These are phyloP conservation scores for Fagopyrum esculentum DNA, from an alignment of 148 eudicot species.

Conservation along the genomic window DNA sequence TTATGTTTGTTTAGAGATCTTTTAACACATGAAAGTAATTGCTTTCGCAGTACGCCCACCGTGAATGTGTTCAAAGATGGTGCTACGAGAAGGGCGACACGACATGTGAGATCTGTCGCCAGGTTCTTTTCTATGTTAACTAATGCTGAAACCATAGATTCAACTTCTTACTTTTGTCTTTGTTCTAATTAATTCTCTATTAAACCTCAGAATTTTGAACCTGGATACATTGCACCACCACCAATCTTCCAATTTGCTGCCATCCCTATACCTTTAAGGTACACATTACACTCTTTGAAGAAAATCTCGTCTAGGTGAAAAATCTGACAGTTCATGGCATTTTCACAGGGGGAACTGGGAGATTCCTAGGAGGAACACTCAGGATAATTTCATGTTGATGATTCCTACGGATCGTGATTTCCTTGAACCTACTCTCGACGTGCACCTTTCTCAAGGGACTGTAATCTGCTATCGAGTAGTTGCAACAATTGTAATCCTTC, in stretches of 20 bases:
- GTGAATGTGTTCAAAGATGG: slow-evolving; percentile 78
- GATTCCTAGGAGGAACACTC: slow-evolving; percentile 32
- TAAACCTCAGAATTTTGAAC: slow-evolving; percentile 42
- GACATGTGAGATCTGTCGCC: slow-evolving; percentile 67
- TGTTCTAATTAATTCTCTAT: background rate
- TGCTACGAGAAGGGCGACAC: slow-evolving; percentile 81
- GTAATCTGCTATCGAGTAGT: slow-evolving; percentile 55
- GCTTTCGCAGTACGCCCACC: slow-evolving; percentile 69
- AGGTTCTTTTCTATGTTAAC: slow-evolving; percentile 31
- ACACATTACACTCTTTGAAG: background rate
- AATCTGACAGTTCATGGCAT: slow-evolving; percentile 7
- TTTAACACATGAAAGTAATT: background rate
- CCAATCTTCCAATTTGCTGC: slow-evolving; percentile 40
- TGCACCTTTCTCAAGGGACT: slow-evolving; percentile 42
- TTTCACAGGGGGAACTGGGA: slow-evolving; percentile 66
- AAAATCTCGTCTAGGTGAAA: background rate
- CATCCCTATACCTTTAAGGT: slow-evolving; percentile 56
- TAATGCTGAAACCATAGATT: no score
- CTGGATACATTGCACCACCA: slow-evolving; percentile 68
- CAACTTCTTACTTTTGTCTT: background rate
- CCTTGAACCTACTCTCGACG: slow-evolving; percentile 39
- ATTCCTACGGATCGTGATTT: slow-evolving; percentile 30
- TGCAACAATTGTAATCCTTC: slow-evolving; percentile 48
- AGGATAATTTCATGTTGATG: slow-evolving; percentile 28
- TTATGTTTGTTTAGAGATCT: no score